These are phyloP conservation scores for Coemansia sp. DNA, from an alignment of 192 early-diverging fungal genomes.

Conservation along the genomic window DNA sequence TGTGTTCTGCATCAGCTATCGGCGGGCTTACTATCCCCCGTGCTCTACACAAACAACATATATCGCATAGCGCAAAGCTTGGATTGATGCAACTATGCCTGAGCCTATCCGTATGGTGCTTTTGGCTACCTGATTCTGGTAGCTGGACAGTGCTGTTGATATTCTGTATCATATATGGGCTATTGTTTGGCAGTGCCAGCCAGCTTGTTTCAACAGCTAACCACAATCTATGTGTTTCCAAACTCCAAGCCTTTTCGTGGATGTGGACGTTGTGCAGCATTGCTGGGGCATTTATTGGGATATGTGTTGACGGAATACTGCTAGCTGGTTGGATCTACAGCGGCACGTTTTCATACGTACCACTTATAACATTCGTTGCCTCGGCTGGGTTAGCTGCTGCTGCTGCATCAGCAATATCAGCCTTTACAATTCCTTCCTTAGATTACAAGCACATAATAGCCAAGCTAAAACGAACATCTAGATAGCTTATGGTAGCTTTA, in stretches of 20 bases:
- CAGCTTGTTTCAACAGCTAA: not conserved
- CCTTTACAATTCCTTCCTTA: not conserved
- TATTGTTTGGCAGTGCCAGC: not conserved
- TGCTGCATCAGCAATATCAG: not conserved
- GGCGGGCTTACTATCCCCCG: not conserved
- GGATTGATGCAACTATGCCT: not conserved
- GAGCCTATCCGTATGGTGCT: constrained; percentile 5
- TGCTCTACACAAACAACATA: not conserved
- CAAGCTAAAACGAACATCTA: too few species aligned
- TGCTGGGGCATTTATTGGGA: not conserved
- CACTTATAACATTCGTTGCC: not conserved
- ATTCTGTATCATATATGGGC: constrained; percentile 6
- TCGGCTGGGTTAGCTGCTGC: constrained; percentile 2
- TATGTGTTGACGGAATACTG: not conserved
- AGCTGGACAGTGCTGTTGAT: not conserved
- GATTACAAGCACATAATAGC: too few species aligned
- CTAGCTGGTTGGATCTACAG: not conserved
- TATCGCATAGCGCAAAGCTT: constrained; percentile 1
- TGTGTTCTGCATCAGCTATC: constrained; percentile 1
- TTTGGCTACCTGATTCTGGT: constrained; percentile 2
- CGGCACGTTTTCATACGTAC: not conserved
- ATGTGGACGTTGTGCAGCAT: not conserved
- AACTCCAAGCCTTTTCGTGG: not conserved
- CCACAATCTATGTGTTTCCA: not conserved
- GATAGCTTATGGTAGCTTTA: too few species aligned